Conservation (phyloP, 2,329 filamentous ascomycete species). For the Phaeosphaeriaceae sp. region DNA sequence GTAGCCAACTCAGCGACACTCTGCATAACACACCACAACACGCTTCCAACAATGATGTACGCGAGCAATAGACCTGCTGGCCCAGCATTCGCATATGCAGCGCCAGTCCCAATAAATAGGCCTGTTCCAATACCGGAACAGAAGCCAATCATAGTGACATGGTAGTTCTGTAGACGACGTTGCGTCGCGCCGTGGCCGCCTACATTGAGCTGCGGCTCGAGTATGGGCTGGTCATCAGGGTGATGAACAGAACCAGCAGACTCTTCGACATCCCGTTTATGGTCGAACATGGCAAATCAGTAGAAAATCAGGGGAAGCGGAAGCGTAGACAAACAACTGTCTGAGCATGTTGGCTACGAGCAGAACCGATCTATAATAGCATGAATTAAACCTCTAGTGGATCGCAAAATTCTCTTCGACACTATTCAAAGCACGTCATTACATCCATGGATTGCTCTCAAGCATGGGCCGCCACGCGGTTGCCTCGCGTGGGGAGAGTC, state of each 20-base stretch:
- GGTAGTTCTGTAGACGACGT: constrained; percentile 22
- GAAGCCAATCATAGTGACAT: constrained; percentile 30
- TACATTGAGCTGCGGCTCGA: constrained; percentile 26
- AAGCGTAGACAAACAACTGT: neutral
- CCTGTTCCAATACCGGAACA: constrained; percentile 29
- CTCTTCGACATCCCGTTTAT: constrained; percentile 18
- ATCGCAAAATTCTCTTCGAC: constrained; percentile 18
- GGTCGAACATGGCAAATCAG: constrained; percentile 12
- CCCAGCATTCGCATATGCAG: constrained; percentile 39
- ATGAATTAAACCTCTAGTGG: neutral
- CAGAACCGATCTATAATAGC: constrained; percentile 10
- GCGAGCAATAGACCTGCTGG: constrained; percentile 62
- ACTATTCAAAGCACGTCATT: constrained; percentile 26
- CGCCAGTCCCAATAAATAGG: constrained; percentile 26
- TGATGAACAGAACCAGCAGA: constrained; percentile 7
- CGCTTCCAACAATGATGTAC: constrained; percentile 59
- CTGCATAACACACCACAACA: constrained; percentile 67
- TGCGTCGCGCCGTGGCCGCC: constrained; percentile 26
- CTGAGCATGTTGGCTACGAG: neutral
- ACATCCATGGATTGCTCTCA: constrained; percentile 3
- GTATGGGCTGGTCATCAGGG: constrained; percentile 20
- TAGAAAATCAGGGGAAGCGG: neutral
- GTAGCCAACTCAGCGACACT: constrained; percentile 66
- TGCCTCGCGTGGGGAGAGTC: neutral
- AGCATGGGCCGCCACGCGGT: constrained; percentile 18